A percentile compares a stretch with the other conserved stretches of the same genome.
phyloP scores from a whole-genome alignment of 2,329 filamentous ascomycete genomes.

The Arachnomyces sp. region DNA sequence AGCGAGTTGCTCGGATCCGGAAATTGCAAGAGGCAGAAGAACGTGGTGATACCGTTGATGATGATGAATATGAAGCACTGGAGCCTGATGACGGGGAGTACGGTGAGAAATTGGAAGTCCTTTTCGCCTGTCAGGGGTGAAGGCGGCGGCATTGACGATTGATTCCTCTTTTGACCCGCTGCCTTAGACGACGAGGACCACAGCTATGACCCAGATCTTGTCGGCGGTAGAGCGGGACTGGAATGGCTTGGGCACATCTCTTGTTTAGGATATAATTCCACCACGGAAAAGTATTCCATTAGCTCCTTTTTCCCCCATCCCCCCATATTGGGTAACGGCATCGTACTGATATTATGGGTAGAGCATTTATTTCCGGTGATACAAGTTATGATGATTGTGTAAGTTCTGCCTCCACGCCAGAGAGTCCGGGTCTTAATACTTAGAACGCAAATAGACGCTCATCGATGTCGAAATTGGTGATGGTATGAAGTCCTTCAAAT shows the following conservation, averaged over 20 bases:
- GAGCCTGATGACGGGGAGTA: too few species aligned
- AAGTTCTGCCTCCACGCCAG: too few species aligned
- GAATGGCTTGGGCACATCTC: conserved; percentile 1
- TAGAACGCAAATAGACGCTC: background rate
- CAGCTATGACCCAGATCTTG: conserved; percentile 3
- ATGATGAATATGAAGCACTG: too few species aligned
- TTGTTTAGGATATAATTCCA: background rate
- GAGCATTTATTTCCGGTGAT: conserved; percentile 1
- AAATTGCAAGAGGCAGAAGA: too few species aligned
- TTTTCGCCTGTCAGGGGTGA: too few species aligned
- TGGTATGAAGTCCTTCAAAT: background rate
- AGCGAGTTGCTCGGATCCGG: too few species aligned
- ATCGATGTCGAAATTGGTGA: background rate
- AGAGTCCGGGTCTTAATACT: background rate
- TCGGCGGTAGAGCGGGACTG: conserved; percentile 1
- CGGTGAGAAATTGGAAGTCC: too few species aligned
- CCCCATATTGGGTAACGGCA: background rate
- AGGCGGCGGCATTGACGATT: too few species aligned
- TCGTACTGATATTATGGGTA: background rate
- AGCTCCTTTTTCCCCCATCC: background rate
- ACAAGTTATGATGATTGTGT: conserved; percentile 1
- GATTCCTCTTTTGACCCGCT: too few species aligned
- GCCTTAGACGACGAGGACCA: background rate
- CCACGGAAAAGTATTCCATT: background rate
- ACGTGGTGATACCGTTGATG: too few species aligned